Percentiles rank a stretch among this genome's conserved stretches.
Evolutionary conservation across 345 rosid genomes (phyloP).

Genomic region (Melastoma malabathricum): DNA sequence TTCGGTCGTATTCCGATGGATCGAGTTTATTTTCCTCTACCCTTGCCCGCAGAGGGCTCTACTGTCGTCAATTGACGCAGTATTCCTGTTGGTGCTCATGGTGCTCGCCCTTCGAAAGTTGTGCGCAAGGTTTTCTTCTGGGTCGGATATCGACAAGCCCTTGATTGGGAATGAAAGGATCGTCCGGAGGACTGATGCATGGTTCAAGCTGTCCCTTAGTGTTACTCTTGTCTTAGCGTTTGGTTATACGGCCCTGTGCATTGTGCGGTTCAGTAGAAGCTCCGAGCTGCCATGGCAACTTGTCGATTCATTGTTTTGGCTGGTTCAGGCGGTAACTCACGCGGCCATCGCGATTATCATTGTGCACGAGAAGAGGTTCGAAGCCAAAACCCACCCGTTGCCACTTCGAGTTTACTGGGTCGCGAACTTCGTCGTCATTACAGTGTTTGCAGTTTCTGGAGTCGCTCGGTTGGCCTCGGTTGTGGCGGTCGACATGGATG

Average conservation of each 20-base stretch:
- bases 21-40: constrained; percentile 56
- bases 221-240: constrained; percentile 31
- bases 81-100: constrained; percentile 38
- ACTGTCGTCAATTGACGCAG: constrained; percentile 33
- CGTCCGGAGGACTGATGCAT: constrained; percentile 16
- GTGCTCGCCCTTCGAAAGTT: constrained; percentile 38
- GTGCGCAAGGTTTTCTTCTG: constrained; percentile 22
- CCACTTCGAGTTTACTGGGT: constrained; percentile 58
- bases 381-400: constrained; percentile 43
- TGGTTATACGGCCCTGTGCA: constrained; percentile 30
- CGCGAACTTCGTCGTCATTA: constrained; percentile 24
- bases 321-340: constrained; percentile 61
- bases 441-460: constrained; percentile 46
- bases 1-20: constrained; percentile 44
- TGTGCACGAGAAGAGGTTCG: constrained; percentile 58
- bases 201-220: constrained; percentile 47
- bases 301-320: constrained; percentile 45
- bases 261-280: constrained; percentile 29
- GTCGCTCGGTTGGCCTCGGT: constrained; percentile 28
- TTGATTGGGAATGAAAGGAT: constrained; percentile 27
- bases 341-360: constrained; percentile 44
- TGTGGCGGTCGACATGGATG: constrained; percentile 11
- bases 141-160: constrained; percentile 43
- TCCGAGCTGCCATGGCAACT: constrained; percentile 25
- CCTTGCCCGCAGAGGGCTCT: constrained; percentile 78